Evolutionary conservation across 140 eudicot species (phyloP), one percentile per base, ranked within the genome.

Genomic region (Ambrosia hybrid): DNA sequence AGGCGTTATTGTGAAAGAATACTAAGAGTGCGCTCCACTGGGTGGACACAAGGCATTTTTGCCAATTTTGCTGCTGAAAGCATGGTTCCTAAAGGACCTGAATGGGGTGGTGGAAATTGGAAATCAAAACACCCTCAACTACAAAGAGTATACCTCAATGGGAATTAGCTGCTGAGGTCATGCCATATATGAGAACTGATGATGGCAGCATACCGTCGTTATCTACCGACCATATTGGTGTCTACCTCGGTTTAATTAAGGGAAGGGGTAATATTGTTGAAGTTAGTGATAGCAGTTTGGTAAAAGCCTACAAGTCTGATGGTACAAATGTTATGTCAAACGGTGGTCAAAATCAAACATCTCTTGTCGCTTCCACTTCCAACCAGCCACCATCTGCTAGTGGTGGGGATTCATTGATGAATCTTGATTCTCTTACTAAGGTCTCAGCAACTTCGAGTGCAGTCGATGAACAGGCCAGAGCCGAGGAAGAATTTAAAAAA

Each of bases 91-190:
- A 94, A 90, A 84, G 99, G 99, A 63, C 90, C 90, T 17, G 99
- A 90, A 80, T 94, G 99, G 99, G 99, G 99, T 68, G 99, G 99
- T 55, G 99, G 97, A 55, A 94, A 94, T 78, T 94, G 99, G 96
- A 88, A 57, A 94, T 94, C 76, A 90, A 90, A 68, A 94, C 96
- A 45, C 99, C 97, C 52, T 85, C 85, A 13, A 94, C 73, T 65
- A 73, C 87, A 33, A 94, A 94, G 85, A 85, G 78, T 76, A 90
- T 90, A 45, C 97, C 96, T 49, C 97, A 94, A 66, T 94, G 99
- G 99, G 99, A 82, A 62, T 83, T 94, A 13, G 99, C 99, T 61
- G 99, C 96, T 38, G 96, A 94, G 83, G 99, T 94, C 70, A 94
- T 86, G 88, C 99, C 99, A 37, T 94, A 90, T 85, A 94, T 94